These are phyloP conservation scores for Podospora fimiseda DNA, from an alignment of 495 filamentous ascomycete genomes.

Conservation along the genomic window DNA sequence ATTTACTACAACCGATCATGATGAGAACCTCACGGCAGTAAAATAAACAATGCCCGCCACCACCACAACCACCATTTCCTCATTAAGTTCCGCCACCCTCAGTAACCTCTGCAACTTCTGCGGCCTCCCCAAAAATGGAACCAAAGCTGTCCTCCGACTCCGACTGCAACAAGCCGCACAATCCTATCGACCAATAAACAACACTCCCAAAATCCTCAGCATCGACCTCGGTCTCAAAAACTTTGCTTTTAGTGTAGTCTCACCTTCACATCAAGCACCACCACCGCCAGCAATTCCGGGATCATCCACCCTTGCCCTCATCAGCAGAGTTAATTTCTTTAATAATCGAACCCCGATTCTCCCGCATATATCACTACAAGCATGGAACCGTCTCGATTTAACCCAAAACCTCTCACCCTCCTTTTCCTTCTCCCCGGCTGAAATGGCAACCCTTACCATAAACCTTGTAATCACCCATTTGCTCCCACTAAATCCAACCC, in stretches of 20 bases:
- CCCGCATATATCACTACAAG: slow-evolving; percentile 23
- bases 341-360: slow-evolving; percentile 35
- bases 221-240: slow-evolving; percentile 87
- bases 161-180: slow-evolving; percentile 18
- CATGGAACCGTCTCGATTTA: slow-evolving; percentile 29
- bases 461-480: slow-evolving; percentile 50
- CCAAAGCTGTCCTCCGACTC: slow-evolving; percentile 11
- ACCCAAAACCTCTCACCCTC: slow-evolving; percentile 12
- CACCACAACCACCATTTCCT: background rate
- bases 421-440: slow-evolving; percentile 28
- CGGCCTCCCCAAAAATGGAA: slow-evolving; percentile 19
- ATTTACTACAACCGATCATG: background rate
- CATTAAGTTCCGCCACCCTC: background rate
- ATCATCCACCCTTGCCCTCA: background rate
- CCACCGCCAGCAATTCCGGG: background rate
- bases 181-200: slow-evolving; percentile 10
- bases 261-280: too few relatives aligned
- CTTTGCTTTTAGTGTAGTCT: slow-evolving; percentile 65
- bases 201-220: slow-evolving; percentile 51
- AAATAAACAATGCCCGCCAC: background rate
- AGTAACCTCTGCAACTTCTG: slow-evolving; percentile 10
- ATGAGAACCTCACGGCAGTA: background rate
- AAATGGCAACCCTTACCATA: slow-evolving; percentile 58
- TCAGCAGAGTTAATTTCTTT: background rate
- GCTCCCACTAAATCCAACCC: slow-evolving; percentile 51